Conservation (phyloP, 2,329 filamentous ascomycete species). For the Aspergillus unguis region DNA sequence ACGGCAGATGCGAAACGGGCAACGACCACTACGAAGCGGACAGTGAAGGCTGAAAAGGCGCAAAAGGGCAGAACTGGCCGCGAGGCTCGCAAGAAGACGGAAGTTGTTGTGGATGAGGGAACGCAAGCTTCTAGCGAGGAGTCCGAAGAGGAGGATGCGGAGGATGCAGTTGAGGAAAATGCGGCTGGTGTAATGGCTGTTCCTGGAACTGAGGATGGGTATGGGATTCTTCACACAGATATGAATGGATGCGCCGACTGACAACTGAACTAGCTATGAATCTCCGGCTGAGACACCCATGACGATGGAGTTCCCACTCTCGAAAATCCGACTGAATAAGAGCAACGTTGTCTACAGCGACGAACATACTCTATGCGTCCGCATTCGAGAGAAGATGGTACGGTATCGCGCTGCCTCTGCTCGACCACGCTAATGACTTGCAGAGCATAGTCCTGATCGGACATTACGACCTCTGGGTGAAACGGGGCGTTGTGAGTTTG, state of each 20-base stretch:
- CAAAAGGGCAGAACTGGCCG: slow-evolving; percentile 10
- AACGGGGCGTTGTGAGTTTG: slow-evolving; percentile 54
- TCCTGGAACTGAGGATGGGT: slow-evolving; percentile 28
- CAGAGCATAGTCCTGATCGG: slow-evolving; percentile 49
- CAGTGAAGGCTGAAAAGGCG: slow-evolving; percentile 13
- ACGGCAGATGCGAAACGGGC: slow-evolving; percentile 18
- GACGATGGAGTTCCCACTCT: slow-evolving; percentile 39
- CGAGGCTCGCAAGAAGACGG: slow-evolving; percentile 5
- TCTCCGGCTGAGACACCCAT: slow-evolving; percentile 30
- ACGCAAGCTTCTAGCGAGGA: slow-evolving; percentile 18
- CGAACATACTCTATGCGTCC: slow-evolving; percentile 36
- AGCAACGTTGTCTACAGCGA: slow-evolving; percentile 39
- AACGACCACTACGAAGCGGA: slow-evolving; percentile 18
- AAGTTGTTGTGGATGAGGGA: neutral
- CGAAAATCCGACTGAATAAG: slow-evolving; percentile 37
- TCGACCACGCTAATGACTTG: slow-evolving; percentile 17
- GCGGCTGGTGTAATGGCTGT: slow-evolving; percentile 24
- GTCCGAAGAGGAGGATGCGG: slow-evolving; percentile 15
- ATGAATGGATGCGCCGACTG: no score
- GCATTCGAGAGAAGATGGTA: slow-evolving; percentile 41
- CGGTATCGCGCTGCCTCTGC: neutral
- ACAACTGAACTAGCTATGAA: slow-evolving; percentile 20
- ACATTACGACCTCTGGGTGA: slow-evolving; percentile 56
- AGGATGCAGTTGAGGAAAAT: slow-evolving; percentile 18
- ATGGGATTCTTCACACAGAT: neutral